Conservation (phyloP, 2,329 filamentous ascomycete genomes). For the Westerdykella sp. region DNA sequence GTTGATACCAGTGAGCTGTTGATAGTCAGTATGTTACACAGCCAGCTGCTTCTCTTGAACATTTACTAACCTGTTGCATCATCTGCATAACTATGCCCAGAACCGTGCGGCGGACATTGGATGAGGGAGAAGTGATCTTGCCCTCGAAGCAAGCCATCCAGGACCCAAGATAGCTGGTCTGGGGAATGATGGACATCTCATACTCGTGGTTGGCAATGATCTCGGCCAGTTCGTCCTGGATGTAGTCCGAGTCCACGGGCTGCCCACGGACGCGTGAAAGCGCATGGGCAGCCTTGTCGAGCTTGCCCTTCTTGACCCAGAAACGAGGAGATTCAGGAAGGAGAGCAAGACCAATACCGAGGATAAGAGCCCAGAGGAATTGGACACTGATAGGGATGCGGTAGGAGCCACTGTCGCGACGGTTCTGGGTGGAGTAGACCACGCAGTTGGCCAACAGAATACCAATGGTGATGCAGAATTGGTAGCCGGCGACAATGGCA, state of each 20-base stretch:
- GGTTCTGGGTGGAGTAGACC: slow-evolving; percentile 64
- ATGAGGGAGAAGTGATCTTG: slow-evolving; percentile 44
- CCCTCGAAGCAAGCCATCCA: slow-evolving; percentile 63
- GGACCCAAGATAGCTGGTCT: slow-evolving; percentile 38
- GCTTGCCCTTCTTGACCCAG: slow-evolving; percentile 71
- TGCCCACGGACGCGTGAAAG: slow-evolving; percentile 70
- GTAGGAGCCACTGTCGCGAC: slow-evolving; percentile 58
- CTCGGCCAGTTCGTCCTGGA: slow-evolving; percentile 75
- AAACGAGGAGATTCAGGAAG: slow-evolving; percentile 84
- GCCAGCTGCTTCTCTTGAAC: too few relatives aligned
- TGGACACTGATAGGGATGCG: slow-evolving; percentile 78
- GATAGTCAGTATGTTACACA: too few relatives aligned
- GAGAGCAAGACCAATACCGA: slow-evolving; percentile 63
- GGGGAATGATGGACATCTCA: slow-evolving; percentile 55
- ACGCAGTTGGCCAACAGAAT: slow-evolving; percentile 69
- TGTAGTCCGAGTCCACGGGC: slow-evolving; percentile 65
- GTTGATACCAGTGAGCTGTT: slow-evolving; percentile 77
- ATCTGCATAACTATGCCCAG: slow-evolving; percentile 46
- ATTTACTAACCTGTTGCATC: too few relatives aligned
- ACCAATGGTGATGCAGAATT: slow-evolving; percentile 78
- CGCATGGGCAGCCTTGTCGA: slow-evolving; percentile 59
- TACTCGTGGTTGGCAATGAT: slow-evolving; percentile 91
- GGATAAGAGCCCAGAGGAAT: slow-evolving; percentile 74
- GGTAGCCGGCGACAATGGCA: slow-evolving; percentile 71
- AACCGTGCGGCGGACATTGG: slow-evolving; percentile 45